A percentile compares a stretch with the other conserved stretches of the same genome.
Evolutionary conservation across 192 early-diverging fungal species (phyloP).

Genomic region (Gigaspora rosea): DNA sequence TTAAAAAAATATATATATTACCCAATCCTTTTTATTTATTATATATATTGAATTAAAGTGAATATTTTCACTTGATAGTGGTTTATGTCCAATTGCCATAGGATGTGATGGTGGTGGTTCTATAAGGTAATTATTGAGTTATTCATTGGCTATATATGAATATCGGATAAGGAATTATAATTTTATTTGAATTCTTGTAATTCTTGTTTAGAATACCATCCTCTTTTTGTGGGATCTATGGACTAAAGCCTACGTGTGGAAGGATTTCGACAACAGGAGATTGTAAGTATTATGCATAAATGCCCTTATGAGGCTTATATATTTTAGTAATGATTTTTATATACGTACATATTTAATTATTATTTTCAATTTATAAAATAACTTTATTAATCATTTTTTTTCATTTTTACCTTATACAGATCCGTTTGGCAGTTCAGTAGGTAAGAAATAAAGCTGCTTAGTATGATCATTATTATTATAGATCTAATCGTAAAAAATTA

Average conservation of each 20-base stretch:
- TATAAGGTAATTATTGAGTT: slow-evolving; percentile 41
- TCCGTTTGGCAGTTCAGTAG: slow-evolving; percentile 56
- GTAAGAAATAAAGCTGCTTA: background rate
- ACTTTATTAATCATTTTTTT: background rate
- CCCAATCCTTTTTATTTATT: too few relatives aligned
- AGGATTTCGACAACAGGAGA: slow-evolving; percentile 59
- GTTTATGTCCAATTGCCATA: slow-evolving; percentile 67
- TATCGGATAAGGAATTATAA: background rate
- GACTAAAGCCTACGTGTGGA: slow-evolving; percentile 73
- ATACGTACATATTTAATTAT: too few relatives aligned
- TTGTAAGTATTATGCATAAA: slow-evolving; percentile 30
- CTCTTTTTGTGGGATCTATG: slow-evolving; percentile 73
- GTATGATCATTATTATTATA: too few relatives aligned
- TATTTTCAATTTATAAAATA: too few relatives aligned
- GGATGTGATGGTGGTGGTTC: slow-evolving; percentile 75
- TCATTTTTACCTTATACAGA: slow-evolving; percentile 4
- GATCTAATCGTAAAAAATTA: too few relatives aligned
- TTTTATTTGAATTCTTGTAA: background rate
- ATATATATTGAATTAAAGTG: too few relatives aligned
- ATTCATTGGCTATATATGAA: background rate
- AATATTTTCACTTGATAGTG: slow-evolving; percentile 37
- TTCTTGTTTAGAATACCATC: slow-evolving; percentile 58
- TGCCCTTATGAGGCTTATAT: too few relatives aligned
- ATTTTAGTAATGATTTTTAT: background rate
- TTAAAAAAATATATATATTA: too few relatives aligned